Conservation (phyloP, 176 grass and related monocot genomes). For the Paspalum vaginatum region DNA sequence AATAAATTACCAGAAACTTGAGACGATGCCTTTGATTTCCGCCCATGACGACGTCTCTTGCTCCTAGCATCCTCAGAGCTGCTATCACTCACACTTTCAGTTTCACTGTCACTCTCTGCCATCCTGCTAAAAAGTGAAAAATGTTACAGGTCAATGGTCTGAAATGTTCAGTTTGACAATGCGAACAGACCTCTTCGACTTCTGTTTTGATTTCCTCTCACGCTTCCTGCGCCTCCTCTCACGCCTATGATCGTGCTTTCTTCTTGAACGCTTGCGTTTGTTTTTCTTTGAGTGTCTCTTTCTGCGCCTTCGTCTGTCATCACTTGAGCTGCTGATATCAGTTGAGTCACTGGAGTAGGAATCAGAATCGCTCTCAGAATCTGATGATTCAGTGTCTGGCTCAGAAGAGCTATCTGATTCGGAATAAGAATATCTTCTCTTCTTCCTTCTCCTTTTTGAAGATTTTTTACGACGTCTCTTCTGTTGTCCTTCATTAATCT, state of each 20-base stretch:
- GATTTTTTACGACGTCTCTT: slow-evolving; percentile 66
- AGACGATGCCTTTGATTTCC: slow-evolving; percentile 65
- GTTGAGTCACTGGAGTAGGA: slow-evolving; percentile 69
- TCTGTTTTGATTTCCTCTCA: slow-evolving; percentile 82
- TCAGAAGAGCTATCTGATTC: slow-evolving; percentile 88
- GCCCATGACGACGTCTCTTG: slow-evolving; percentile 44
- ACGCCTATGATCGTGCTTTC: slow-evolving; percentile 71
- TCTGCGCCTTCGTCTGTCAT: slow-evolving; percentile 65
- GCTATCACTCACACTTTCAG: slow-evolving; percentile 52
- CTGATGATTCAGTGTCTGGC: slow-evolving; percentile 66
- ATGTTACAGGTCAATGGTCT: slow-evolving; percentile 11
- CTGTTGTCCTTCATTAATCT: slow-evolving; percentile 62
- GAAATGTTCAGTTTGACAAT: slow-evolving; percentile 25
- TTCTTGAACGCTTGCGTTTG: slow-evolving; percentile 72
- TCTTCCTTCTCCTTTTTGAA: slow-evolving; percentile 82
- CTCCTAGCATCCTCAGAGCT: slow-evolving; percentile 62
- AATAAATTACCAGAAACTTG: slow-evolving; percentile 71
- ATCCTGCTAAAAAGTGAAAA: slow-evolving; percentile 51
- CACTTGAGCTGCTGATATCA: slow-evolving; percentile 91
- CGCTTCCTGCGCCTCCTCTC: slow-evolving; percentile 78
- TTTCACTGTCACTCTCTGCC: slow-evolving; percentile 54
- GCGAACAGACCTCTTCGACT: slow-evolving; percentile 57
- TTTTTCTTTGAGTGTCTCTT: slow-evolving; percentile 71
- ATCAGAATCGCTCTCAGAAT: slow-evolving; percentile 81
- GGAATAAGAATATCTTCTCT: slow-evolving; percentile 76